Base-by-base conservation (phyloP, 2,329 filamentous ascomycete species). In the Colletotrichum eremochloae region DNA sequence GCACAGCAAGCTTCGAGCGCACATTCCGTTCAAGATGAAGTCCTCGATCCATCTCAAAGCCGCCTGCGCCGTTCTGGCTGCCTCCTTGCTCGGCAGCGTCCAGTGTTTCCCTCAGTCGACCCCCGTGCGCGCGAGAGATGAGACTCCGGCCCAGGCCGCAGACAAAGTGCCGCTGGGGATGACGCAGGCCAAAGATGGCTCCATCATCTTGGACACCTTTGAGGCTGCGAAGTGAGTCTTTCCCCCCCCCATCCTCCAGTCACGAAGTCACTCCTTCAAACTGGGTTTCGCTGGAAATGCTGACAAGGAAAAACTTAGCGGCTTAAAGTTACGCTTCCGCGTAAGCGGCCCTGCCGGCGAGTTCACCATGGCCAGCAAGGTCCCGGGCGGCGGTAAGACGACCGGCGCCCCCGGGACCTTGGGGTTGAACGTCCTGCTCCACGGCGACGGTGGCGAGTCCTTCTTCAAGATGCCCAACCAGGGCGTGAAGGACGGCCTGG, bases 381-480 rank as follows among this genome's bases (percentile, higher is more conserved):
- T 90, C 0, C 75, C 81, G 9, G 76, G 77, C 11, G 76, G 79
- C 1, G 67, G 75, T 31, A 68, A 74, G 14, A 56, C 65, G 0
- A 61, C 68, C 5, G 76, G 76, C 24, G 67, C 76, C 15, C 74
- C 73, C 0, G 84, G 84, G 3, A 71, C 78, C 3, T 79, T 87
- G 29, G 87, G 87, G 46, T 81, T 88, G 4, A 90, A 90, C 74
- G 85, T 90, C 11, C 82, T 90, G 33, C 83, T 90, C 2, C 88
- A 90, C 76, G 88, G 88, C 62, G 88, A 90, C 75, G 88, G 88
- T 53, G 88, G 88, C 4, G 85, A 88, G 74, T 88, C 86, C 5
- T 89, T 89, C 82, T 87, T 88, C 78, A 85, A 87, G 76, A 87
- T 88, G 79, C 87, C 87, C 29, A 89, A 89, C 77, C 85, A 89